Evolutionary conservation across 2,329 filamentous ascomycete species (phyloP).

Genomic region (Penicillium expansum): DNA sequence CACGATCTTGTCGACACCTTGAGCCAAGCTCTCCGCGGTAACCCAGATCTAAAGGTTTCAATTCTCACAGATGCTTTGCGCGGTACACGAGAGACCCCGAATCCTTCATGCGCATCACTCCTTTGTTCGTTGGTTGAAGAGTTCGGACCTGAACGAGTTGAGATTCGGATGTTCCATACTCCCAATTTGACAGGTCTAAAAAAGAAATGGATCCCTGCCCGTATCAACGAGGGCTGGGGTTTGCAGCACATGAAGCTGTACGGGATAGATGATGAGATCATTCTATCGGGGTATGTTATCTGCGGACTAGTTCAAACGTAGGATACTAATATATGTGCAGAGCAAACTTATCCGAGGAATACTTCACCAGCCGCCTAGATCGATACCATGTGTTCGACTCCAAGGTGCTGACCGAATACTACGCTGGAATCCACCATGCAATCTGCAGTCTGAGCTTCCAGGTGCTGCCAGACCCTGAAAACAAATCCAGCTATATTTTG

Average conservation of each 20-base stretch:
- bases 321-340: slow-evolving; percentile 34
- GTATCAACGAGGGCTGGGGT: slow-evolving; percentile 98
- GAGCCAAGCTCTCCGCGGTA: slow-evolving; percentile 68
- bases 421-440: slow-evolving; percentile 70
- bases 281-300: slow-evolving; percentile 72
- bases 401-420: slow-evolving; percentile 76
- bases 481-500: slow-evolving; percentile 51
- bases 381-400: slow-evolving; percentile 89
- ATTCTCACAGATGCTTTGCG: slow-evolving; percentile 89
- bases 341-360: slow-evolving; percentile 87
- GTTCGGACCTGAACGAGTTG: slow-evolving; percentile 79
- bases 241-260: slow-evolving; percentile 99
- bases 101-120: slow-evolving; percentile 82
- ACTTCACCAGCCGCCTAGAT: slow-evolving; percentile 95
- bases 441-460: slow-evolving; percentile 79
- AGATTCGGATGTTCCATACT: slow-evolving; percentile 97
- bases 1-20: slow-evolving; percentile 80
- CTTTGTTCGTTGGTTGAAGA: slow-evolving; percentile 79
- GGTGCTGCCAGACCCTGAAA: slow-evolving; percentile 58
- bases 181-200: slow-evolving; percentile 86
- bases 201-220: slow-evolving; percentile 78
- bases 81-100: slow-evolving; percentile 84
- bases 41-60: slow-evolving; percentile 75
- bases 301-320: not conserved
- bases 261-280: slow-evolving; percentile 90